Evolutionary conservation across 805 yeast species (phyloP).

Genomic region (Jamesozyma gamospora): DNA sequence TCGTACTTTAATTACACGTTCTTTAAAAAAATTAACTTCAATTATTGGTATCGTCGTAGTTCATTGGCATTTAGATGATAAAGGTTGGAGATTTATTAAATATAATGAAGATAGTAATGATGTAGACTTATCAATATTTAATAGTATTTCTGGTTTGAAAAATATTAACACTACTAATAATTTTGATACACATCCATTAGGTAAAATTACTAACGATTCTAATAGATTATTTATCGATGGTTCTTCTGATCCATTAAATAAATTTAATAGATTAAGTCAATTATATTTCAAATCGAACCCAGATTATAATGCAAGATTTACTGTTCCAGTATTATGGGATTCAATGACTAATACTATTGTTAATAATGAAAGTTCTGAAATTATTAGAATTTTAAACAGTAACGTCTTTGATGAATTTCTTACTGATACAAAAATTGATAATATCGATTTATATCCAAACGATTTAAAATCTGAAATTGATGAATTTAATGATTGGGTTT

Average conservation of each 20-base stretch:
- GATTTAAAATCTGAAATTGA: slow-evolving; percentile 48
- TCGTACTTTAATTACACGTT: slow-evolving; percentile 63
- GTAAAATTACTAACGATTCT: slow-evolving; percentile 13
- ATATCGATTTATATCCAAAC: slow-evolving; percentile 47
- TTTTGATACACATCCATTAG: slow-evolving; percentile 9
- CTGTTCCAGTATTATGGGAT: slow-evolving; percentile 94
- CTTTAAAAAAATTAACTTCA: slow-evolving; percentile 59
- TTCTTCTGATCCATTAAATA: slow-evolving; percentile 52
- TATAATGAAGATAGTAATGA: neutral
- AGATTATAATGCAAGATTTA: slow-evolving; percentile 69
- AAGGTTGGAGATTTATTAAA: slow-evolving; percentile 73
- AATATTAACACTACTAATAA: slow-evolving; percentile 1
- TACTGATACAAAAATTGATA: neutral
- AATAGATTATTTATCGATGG: slow-evolving; percentile 25
- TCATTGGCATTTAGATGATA: slow-evolving; percentile 79
- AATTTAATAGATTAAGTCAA: slow-evolving; percentile 51
- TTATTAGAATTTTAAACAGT: slow-evolving; percentile 71
- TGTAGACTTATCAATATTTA: slow-evolving; percentile 3
- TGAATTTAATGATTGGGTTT: slow-evolving; percentile 68
- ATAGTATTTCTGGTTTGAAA: slow-evolving; percentile 16
- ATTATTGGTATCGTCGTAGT: slow-evolving; percentile 66
- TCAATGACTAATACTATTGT: slow-evolving; percentile 73
- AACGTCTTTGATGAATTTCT: slow-evolving; percentile 50
- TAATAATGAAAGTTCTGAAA: slow-evolving; percentile 84
- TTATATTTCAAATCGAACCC: slow-evolving; percentile 68